phyloP scores from a whole-genome alignment of 768 basidiomycete species.

The Nidularia pulvinata region DNA sequence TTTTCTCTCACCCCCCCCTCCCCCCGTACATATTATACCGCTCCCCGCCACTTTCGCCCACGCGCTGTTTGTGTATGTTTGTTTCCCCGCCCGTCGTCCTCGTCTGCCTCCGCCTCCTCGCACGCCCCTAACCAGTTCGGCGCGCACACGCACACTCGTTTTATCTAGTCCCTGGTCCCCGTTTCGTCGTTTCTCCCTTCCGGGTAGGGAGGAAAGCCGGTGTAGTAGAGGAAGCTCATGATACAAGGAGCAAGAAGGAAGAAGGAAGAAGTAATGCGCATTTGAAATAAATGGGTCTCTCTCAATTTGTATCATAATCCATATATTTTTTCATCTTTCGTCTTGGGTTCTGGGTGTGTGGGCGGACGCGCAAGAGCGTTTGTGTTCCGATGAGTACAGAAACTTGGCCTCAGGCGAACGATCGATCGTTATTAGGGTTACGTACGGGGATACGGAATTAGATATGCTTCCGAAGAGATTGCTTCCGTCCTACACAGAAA shows the following conservation, averaged over 20 bases:
- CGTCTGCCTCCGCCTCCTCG: not conserved
- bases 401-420: too few species aligned
- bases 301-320: conserved; percentile 18
- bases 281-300: conserved; percentile 16
- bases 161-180: not conserved
- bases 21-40: not conserved
- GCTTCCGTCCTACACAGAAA: too few species aligned
- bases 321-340: not conserved
- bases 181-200: not conserved
- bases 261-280: conserved; percentile 10
- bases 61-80: conserved; percentile 1
- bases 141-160: not conserved
- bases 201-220: not conserved
- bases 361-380: too few species aligned
- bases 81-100: not conserved
- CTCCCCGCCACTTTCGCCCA: not conserved
- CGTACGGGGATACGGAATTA: too few species aligned
- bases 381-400: too few species aligned
- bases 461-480: too few species aligned
- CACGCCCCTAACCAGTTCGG: not conserved
- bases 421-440: too few species aligned
- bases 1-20: conserved; percentile 10
- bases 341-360: not conserved
- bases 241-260: not conserved
- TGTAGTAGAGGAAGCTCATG: not conserved